Evolutionary conservation across 305 asterid genomes (phyloP).

Genomic region (Plantago lanceolata): DNA sequence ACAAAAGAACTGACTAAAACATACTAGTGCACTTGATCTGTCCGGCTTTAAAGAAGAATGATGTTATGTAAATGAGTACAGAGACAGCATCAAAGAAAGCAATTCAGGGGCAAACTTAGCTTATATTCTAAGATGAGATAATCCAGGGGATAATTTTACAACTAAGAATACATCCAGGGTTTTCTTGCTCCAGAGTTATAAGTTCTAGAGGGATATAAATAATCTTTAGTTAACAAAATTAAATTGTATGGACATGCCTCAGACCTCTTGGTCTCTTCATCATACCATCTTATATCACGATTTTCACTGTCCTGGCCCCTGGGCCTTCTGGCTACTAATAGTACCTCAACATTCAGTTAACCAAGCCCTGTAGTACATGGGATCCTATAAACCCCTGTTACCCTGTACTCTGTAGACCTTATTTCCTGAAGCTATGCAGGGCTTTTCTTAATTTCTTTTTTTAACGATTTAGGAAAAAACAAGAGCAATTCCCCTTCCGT

Average conservation of each 20-base stretch:
- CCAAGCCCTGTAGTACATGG: background rate
- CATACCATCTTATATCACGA: background rate
- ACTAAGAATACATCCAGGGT: background rate
- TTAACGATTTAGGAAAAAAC: background rate
- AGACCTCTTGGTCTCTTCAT: background rate
- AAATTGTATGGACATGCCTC: slow-evolving; percentile 4
- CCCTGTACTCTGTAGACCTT: too few relatives aligned
- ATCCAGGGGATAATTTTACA: background rate
- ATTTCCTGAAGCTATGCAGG: too few relatives aligned
- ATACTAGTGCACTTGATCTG: background rate
- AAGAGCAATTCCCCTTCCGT: background rate
- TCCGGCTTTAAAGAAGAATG: slow-evolving; percentile 3
- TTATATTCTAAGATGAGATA: background rate
- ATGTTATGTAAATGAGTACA: background rate
- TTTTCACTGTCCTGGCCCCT: background rate
- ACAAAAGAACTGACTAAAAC: slow-evolving; percentile 11
- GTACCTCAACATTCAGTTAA: slow-evolving; percentile 2
- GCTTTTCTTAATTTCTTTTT: too few relatives aligned
- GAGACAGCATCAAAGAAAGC: slow-evolving; percentile 2
- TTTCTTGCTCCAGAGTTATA: background rate
- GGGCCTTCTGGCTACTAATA: background rate
- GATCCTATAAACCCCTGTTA: background rate
- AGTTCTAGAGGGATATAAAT: background rate
- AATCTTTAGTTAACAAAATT: background rate
- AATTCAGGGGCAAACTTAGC: background rate